phyloP scores from a whole-genome alignment of 2,329 filamentous ascomycete species.

The Fusarium setosum region DNA sequence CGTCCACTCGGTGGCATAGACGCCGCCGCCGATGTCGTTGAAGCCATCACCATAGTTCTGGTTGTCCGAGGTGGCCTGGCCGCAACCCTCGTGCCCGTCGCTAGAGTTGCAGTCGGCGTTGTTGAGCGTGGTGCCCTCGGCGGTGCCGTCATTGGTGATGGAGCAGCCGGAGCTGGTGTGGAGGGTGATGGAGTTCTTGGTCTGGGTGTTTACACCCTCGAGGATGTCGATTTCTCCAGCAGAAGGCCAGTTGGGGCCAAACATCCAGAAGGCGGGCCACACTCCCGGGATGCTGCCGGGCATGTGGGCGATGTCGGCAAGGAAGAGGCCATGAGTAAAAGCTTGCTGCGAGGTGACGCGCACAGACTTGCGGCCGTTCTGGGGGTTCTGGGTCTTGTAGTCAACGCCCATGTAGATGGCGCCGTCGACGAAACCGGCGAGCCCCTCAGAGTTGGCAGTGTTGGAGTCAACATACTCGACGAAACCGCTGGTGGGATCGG shows the following conservation, averaged over 20 bases:
- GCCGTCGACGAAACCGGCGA: constrained; percentile 67
- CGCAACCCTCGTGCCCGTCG: constrained; percentile 68
- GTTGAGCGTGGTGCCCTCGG: constrained; percentile 58
- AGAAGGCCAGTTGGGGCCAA: constrained; percentile 77
- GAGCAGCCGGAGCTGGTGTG: constrained; percentile 73
- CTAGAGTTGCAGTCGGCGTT: constrained; percentile 67
- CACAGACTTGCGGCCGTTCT: constrained; percentile 74
- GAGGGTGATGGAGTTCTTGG: constrained; percentile 72
- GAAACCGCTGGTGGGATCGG: constrained; percentile 80
- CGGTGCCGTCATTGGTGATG: constrained; percentile 61
- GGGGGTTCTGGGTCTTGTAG: constrained; percentile 63
- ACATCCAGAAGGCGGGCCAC: constrained; percentile 80
- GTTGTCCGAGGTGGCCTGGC: constrained; percentile 61
- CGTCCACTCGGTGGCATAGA: constrained; percentile 84
- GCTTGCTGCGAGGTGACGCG: constrained; percentile 74
- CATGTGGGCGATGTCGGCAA: constrained; percentile 81
- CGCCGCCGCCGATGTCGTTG: constrained; percentile 75
- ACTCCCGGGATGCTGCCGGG: constrained; percentile 77
- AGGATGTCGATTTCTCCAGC: constrained; percentile 84
- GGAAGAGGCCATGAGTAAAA: constrained; percentile 77
- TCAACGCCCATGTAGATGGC: constrained; percentile 79
- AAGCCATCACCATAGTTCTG: constrained; percentile 75
- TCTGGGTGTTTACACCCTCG: constrained; percentile 77
- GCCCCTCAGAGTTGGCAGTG: constrained; percentile 66
- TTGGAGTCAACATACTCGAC: constrained; percentile 73